Percentiles rank a stretch among this genome's conserved stretches.
phyloP scores from a whole-genome alignment of 2,329 filamentous ascomycete genomes.

The Penicillium sp. region DNA sequence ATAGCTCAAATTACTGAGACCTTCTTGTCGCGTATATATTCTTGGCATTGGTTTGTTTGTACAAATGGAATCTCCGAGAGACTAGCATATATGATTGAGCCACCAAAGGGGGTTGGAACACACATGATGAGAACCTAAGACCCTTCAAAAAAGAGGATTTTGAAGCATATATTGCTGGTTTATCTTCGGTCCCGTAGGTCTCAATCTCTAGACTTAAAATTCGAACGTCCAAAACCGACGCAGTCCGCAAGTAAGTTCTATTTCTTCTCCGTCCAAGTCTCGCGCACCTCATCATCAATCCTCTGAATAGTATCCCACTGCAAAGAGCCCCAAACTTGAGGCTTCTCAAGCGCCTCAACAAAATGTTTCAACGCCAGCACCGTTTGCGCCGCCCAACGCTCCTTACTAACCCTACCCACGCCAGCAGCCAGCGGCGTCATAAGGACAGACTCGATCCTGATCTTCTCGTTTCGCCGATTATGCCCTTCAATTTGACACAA shows the following conservation, averaged over 20 bases:
- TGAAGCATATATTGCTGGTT: no score
- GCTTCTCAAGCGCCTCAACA: slow-evolving; percentile 48
- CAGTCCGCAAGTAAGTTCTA: background rate
- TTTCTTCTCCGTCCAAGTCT: slow-evolving; percentile 16
- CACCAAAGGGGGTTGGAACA: no score
- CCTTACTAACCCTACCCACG: slow-evolving; percentile 46
- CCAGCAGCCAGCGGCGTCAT: slow-evolving; percentile 58
- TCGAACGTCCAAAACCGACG: background rate
- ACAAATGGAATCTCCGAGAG: no score
- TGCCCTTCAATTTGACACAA: slow-evolving; percentile 52
- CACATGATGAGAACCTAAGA: no score
- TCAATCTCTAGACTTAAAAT: background rate
- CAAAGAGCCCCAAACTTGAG: slow-evolving; percentile 46
- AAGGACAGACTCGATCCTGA: slow-evolving; percentile 46
- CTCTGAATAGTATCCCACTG: slow-evolving; percentile 37
- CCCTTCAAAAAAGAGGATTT: no score
- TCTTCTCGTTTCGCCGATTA: slow-evolving; percentile 37
- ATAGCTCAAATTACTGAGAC: background rate
- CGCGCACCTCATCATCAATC: slow-evolving; percentile 27
- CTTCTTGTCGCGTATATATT: background rate
- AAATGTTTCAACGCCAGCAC: slow-evolving; percentile 57
- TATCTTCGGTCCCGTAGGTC: no score
- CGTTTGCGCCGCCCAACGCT: slow-evolving; percentile 54
- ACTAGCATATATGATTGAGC: no score
- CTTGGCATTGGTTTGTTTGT: no score